A percentile compares a stretch with the other conserved stretches of the same genome.
Evolutionary conservation across 192 early-diverging fungal species (phyloP).

Genomic region (Podila epigama): DNA sequence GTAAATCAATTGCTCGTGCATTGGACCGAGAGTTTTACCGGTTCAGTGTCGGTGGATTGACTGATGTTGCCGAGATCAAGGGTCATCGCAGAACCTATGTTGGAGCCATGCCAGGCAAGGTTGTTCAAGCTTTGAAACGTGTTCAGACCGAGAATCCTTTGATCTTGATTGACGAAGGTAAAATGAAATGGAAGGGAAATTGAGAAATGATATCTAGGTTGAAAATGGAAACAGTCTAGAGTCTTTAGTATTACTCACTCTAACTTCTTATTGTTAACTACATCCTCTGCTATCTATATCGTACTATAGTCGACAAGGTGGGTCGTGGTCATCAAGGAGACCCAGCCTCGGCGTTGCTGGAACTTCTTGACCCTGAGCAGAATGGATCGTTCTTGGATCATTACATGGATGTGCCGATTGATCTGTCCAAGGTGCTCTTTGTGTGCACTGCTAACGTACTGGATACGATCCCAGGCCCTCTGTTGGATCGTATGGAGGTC

Average conservation of each 20-base stretch:
- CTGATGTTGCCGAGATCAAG: constrained; percentile 99
- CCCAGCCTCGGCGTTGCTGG: constrained; percentile 94
- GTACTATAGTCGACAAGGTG: constrained; percentile 98
- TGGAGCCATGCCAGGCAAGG: constrained; percentile 99
- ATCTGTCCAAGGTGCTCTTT: constrained; percentile 98
- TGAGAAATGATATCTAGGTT: no score
- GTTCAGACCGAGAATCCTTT: constrained; percentile 99
- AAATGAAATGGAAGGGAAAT: no score
- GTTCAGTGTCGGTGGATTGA: constrained; percentile 96
- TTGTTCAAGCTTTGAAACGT: constrained; percentile 97
- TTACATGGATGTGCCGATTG: constrained; percentile 99
- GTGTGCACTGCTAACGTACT: constrained; percentile 98
- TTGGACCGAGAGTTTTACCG: constrained; percentile 95
- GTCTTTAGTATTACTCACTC: no score
- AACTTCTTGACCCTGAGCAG: constrained; percentile 98
- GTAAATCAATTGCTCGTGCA: constrained; percentile 96
- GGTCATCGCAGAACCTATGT: constrained; percentile 99
- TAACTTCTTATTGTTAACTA: no score
- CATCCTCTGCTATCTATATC: no score
- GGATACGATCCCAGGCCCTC: constrained; percentile 96
- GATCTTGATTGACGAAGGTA: constrained; percentile 94
- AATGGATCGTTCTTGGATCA: constrained; percentile 98
- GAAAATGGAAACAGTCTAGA: no score
- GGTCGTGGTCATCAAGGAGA: constrained; percentile 98
- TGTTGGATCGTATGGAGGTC: constrained; percentile 99